These are phyloP conservation scores for Wallemia hederae DNA, from an alignment of 1,284 basidiomycete genomes.

Conservation along the genomic window DNA sequence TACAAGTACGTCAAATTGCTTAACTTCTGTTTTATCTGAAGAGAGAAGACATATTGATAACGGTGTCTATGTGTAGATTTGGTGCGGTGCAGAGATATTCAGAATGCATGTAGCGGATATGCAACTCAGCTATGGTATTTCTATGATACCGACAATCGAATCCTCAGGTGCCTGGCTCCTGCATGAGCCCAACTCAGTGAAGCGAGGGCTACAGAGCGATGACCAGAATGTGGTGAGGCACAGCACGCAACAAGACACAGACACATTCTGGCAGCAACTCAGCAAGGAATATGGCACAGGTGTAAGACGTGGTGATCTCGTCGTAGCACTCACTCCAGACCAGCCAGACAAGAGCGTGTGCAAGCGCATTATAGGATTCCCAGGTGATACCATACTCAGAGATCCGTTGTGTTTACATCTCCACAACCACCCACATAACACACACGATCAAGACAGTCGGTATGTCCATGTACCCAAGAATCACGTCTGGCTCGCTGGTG, in stretches of 20 bases:
- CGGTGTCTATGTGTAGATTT: neutral
- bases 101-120: neutral
- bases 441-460: neutral
- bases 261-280: neutral
- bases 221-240: neutral
- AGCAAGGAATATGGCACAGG: neutral
- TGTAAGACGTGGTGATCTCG: neutral
- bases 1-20: neutral
- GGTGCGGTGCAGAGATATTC: neutral
- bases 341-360: neutral
- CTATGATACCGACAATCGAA: neutral
- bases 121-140: neutral
- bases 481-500: conserved; percentile 2
- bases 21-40: neutral
- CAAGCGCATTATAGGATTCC: neutral
- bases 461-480: conserved; percentile 10
- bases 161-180: neutral
- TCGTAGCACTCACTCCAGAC: neutral
- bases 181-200: neutral
- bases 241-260: too few relatives aligned
- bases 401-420: neutral
- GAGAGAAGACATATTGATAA: neutral
- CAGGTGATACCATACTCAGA: neutral
- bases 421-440: neutral
- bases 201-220: neutral